These are phyloP conservation scores for Chaetomium tenue DNA, from an alignment of 495 filamentous ascomycete species.

Conservation along the genomic window DNA sequence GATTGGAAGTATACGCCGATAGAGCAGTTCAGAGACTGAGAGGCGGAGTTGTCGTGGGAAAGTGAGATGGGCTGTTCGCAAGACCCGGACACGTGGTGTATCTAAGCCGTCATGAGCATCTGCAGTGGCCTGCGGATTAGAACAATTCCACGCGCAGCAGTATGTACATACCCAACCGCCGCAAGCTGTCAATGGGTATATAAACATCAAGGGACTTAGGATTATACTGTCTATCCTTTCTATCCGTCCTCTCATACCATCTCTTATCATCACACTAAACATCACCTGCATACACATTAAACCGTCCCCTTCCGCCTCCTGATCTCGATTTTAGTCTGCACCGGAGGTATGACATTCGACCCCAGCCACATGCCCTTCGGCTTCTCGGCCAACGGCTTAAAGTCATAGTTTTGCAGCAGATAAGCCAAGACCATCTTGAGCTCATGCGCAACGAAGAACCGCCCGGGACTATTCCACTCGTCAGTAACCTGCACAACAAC, in stretches of 20 bases:
- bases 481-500: background rate
- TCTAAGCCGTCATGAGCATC: background rate
- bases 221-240: background rate
- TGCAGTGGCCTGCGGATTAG: background rate
- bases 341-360: slow-evolving; percentile 33
- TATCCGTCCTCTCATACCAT: background rate
- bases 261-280: too few relatives aligned
- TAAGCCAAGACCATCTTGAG: slow-evolving; percentile 46
- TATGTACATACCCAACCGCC: background rate
- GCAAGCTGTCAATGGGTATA: background rate
- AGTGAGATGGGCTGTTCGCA: background rate
- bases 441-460: slow-evolving; percentile 47
- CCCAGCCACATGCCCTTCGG: slow-evolving; percentile 37
- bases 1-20: slow-evolving; percentile 48
- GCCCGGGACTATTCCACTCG: slow-evolving; percentile 35
- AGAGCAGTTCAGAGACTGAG: slow-evolving; percentile 44
- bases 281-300: slow-evolving; percentile 1
- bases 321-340: slow-evolving; percentile 32
- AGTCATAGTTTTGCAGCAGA: slow-evolving; percentile 45
- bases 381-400: slow-evolving; percentile 32
- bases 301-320: slow-evolving; percentile 27
- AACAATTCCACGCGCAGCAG: background rate
- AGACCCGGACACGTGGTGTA: background rate
- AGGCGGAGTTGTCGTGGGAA: background rate
- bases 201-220: background rate